phyloP scores from a whole-genome alignment of 1,139 yeast genomes.

The Debaryomyces singareniensis region DNA sequence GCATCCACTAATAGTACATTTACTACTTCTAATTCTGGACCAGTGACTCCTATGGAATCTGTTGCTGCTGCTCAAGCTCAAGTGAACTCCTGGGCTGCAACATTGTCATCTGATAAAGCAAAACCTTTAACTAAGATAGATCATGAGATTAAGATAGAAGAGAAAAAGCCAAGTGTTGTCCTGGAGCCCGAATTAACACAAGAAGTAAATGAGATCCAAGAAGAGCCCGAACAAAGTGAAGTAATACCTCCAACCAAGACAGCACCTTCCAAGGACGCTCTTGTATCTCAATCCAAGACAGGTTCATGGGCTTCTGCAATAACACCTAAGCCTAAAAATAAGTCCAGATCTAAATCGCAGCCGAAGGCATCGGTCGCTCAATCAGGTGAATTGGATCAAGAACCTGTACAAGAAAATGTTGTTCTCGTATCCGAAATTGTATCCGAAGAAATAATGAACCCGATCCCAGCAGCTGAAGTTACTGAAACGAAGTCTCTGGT shows the following conservation, averaged over 20 bases:
- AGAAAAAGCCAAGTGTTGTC: conserved; percentile 3
- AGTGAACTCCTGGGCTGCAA: conserved; percentile 47
- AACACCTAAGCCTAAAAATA: conserved; percentile 46
- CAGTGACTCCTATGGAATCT: conserved; percentile 14
- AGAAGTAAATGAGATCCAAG: conserved; percentile 7
- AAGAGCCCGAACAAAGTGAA: not conserved
- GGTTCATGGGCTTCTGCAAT: conserved; percentile 57
- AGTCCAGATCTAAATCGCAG: conserved; percentile 16
- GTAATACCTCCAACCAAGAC: not conserved
- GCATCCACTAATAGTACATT: conserved; percentile 9
- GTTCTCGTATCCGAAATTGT: conserved; percentile 8
- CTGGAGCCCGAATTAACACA: conserved; percentile 7
- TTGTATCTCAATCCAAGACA: conserved; percentile 25
- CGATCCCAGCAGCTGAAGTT: conserved; percentile 4
- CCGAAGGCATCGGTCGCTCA: conserved; percentile 9
- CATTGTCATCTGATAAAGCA: conserved; percentile 35
- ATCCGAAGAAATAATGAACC: conserved; percentile 8
- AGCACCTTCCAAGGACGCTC: conserved; percentile 19
- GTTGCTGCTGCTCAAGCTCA: conserved; percentile 9
- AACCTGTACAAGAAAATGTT: conserved; percentile 8
- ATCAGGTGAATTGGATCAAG: conserved; percentile 9
- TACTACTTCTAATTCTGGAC: conserved; percentile 12
- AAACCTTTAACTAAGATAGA: conserved; percentile 21
- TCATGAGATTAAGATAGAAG: conserved; percentile 8
- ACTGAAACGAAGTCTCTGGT: conserved; percentile 28